phyloP scores from a whole-genome alignment of 148 eudicot genomes.

The Rheum nobile region DNA sequence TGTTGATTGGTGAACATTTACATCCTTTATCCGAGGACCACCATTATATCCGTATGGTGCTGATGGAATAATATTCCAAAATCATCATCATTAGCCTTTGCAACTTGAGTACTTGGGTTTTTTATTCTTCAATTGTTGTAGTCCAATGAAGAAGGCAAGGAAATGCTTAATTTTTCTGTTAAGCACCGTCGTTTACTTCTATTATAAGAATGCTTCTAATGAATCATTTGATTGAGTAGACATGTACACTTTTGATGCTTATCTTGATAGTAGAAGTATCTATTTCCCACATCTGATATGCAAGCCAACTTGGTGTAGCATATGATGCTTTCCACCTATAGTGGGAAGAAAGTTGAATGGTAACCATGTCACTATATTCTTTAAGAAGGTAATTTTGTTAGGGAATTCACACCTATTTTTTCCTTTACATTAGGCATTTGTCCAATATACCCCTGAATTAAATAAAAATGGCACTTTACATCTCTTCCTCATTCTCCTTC shows the following conservation, averaged over 20 bases:
- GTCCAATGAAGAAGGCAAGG: not conserved
- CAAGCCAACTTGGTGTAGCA: not conserved
- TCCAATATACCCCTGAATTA: no score
- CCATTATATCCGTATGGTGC: not conserved
- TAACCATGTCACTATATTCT: not conserved
- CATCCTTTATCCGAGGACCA: not conserved
- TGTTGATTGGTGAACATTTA: conserved; percentile 1
- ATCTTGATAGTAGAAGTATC: not conserved
- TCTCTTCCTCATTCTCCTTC: no score
- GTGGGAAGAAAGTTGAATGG: conserved; percentile 3
- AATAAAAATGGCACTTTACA: no score
- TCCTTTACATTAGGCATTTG: no score
- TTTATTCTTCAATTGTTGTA: not conserved
- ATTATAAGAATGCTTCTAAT: not conserved
- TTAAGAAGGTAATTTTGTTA: not conserved
- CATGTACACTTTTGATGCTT: not conserved
- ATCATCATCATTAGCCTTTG: not conserved
- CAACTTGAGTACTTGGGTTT: not conserved
- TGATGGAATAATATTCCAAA: conserved; percentile 1
- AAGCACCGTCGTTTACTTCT: not conserved
- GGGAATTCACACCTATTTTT: no score
- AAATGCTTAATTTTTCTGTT: not conserved
- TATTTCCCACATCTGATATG: conserved; percentile 1
- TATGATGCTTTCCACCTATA: conserved; percentile 3
- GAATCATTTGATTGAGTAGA: not conserved